phyloP scores from a whole-genome alignment of 129 eudicot genomes.

The sunflower (Helianthus annuus) region HanXRQr2.0-SUNRISE NC_035447.2:137670625-137671124 shows the following conservation, averaged over 20 bases:
- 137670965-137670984: background rate
- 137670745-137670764: too few relatives aligned
- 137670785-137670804: too few relatives aligned
- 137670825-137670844: background rate
- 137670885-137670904: constrained; percentile 19
- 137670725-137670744: too few relatives aligned
- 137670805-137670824: too few relatives aligned
- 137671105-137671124: constrained; percentile 27
- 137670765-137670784: too few relatives aligned
- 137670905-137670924: background rate
- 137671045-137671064: background rate
- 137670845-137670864: background rate
- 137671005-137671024: constrained; percentile 13
- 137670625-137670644: too few relatives aligned
- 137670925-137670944: constrained; percentile 15
- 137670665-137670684: too few relatives aligned
- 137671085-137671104: constrained; percentile 24
- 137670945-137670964: constrained; percentile 14
- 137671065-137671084: background rate
- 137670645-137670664: too few relatives aligned
- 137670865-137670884: background rate
- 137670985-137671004: constrained; percentile 19
- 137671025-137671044: background rate
- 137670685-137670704: too few relatives aligned
- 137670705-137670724: too few relatives aligned